phyloP scores from a whole-genome alignment of 257 asterid genomes.

The Solanum commersonii region DNA sequence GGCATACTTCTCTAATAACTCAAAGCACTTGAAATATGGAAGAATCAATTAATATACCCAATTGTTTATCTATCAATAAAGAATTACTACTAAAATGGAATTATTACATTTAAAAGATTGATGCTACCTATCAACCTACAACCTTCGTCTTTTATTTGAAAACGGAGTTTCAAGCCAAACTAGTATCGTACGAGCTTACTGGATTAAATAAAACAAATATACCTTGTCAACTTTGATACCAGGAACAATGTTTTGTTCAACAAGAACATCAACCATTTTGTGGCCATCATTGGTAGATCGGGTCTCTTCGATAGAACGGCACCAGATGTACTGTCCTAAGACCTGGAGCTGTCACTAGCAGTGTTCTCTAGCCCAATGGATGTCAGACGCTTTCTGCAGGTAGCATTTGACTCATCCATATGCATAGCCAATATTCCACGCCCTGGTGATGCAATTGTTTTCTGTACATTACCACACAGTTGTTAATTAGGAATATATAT shows the following conservation, averaged over 20 bases:
- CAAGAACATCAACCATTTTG: conserved; percentile 14
- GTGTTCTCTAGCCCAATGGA: not conserved
- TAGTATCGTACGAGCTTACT: not conserved
- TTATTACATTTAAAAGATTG: not conserved
- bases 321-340: not conserved
- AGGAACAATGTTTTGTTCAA: conserved; percentile 13
- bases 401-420: conserved; percentile 2
- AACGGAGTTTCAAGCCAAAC: not conserved
- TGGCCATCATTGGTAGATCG: conserved; percentile 1
- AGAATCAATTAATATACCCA: not conserved
- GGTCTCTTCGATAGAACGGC: not conserved
- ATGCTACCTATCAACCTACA: not conserved
- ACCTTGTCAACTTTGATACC: conserved; percentile 16
- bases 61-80: not conserved
- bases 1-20: not conserved
- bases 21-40: not conserved
- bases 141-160: not conserved
- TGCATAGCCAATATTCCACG: conserved; percentile 9
- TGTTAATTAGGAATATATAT: not conserved
- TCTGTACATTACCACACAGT: not conserved
- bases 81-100: not conserved
- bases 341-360: not conserved
- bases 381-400: not conserved
- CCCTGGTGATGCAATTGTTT: conserved; percentile 18
- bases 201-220: not conserved